phyloP scores from a whole-genome alignment of 495 filamentous ascomycete species.

The Evansstolkia leycettana region DNA sequence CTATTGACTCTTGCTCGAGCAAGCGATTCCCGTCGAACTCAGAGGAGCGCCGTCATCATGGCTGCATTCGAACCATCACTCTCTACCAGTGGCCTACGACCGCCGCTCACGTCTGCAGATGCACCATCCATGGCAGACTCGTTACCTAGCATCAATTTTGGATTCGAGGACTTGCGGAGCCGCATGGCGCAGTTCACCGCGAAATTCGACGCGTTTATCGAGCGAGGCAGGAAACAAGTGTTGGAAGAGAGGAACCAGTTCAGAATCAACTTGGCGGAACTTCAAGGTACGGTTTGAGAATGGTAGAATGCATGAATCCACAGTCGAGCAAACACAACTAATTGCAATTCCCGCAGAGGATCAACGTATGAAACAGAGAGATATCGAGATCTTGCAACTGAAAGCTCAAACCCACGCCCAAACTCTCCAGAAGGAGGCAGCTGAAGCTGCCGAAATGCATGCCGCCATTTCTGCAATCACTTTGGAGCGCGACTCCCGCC shows the following conservation, averaged over 20 bases:
- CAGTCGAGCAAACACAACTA: too few relatives aligned
- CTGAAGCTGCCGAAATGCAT: constrained; percentile 83
- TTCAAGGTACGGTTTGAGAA: constrained; percentile 83
- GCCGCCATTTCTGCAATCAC: constrained; percentile 62
- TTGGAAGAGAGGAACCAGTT: constrained; percentile 91
- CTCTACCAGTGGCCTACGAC: constrained; percentile 62
- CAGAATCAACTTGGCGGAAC: constrained; percentile 74
- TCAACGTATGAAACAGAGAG: constrained; percentile 73
- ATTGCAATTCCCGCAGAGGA: constrained; percentile 48
- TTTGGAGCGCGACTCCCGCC: constrained; percentile 61
- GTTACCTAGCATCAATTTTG: constrained; percentile 85
- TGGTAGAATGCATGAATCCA: too few relatives aligned
- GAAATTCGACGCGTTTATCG: constrained; percentile 89
- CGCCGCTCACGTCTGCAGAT: constrained; percentile 44
- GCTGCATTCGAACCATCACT: constrained; percentile 65
- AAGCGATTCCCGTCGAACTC: constrained; percentile 1
- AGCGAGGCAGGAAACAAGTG: constrained; percentile 74
- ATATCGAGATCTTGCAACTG: constrained; percentile 72
- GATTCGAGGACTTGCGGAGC: constrained; percentile 89
- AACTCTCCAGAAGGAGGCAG: constrained; percentile 71
- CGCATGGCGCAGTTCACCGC: constrained; percentile 90
- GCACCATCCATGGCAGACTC: constrained; percentile 62
- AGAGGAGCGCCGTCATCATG: constrained; percentile 36
- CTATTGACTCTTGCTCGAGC: background rate
- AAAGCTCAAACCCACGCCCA: constrained; percentile 68